A percentile compares a stretch with the other conserved stretches of the same genome.
phyloP scores from a whole-genome alignment of 176 grass and related monocot species.

The Avena atlantica region DNA sequence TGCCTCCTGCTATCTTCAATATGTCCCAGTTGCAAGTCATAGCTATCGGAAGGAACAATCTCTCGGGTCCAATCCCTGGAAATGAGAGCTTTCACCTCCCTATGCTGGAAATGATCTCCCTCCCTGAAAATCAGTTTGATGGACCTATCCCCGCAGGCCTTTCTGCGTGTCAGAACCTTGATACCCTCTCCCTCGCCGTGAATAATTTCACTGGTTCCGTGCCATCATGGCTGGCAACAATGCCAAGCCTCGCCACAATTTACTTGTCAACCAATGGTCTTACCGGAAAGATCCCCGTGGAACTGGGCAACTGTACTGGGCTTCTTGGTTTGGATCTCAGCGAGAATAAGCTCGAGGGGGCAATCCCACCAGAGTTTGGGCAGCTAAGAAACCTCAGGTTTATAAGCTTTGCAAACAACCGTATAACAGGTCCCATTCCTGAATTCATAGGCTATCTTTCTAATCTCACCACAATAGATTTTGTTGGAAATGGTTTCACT shows the following conservation, averaged over 20 bases:
- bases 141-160: conserved; percentile 41
- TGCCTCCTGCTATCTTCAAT: conserved; percentile 53
- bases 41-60: conserved; percentile 30
- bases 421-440: conserved; percentile 46
- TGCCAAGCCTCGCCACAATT: conserved; percentile 15
- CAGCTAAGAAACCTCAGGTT: conserved; percentile 9
- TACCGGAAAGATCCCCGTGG: conserved; percentile 49
- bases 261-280: conserved; percentile 46
- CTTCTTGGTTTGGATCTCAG: conserved; percentile 48
- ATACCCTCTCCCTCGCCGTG: background rate
- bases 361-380: conserved; percentile 38
- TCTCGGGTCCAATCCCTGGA: conserved; percentile 47
- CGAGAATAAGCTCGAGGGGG: conserved; percentile 45
- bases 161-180: conserved; percentile 37
- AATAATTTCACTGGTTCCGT: conserved; percentile 46
- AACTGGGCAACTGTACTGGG: conserved; percentile 31
- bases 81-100: conserved; percentile 49
- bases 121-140: conserved; percentile 23
- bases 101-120: conserved; percentile 4
- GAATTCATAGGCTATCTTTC: conserved; percentile 43
- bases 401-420: conserved; percentile 47
- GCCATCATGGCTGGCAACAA: conserved; percentile 40
- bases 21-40: conserved; percentile 37
- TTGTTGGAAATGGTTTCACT: conserved; percentile 20
- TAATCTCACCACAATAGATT: conserved; percentile 22